A percentile compares a stretch with the other conserved stretches of the same genome.
Conservation (phyloP, 2,329 filamentous ascomycete genomes). For the Blastomyces emzantsi region DNA sequence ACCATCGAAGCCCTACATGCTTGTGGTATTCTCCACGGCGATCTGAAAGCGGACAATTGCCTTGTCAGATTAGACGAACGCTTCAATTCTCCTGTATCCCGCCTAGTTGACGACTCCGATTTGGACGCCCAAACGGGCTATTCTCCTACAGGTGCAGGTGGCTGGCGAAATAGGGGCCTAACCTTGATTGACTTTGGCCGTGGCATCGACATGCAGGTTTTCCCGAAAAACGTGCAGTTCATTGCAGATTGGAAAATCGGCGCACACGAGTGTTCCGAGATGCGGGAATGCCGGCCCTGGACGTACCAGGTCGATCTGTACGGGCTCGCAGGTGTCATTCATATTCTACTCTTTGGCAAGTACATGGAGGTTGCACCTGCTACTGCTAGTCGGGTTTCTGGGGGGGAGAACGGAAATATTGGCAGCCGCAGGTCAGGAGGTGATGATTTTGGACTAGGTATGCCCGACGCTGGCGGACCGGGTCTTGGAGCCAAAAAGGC, state of each 20-base stretch:
- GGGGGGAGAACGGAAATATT: slow-evolving; percentile 1
- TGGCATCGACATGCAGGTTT: slow-evolving; percentile 85
- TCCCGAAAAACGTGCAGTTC: slow-evolving; percentile 69
- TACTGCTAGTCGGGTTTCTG: slow-evolving; percentile 23
- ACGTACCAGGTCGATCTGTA: slow-evolving; percentile 97
- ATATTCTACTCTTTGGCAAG: slow-evolving; percentile 83
- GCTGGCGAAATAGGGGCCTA: slow-evolving; percentile 74
- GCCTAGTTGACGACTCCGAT: slow-evolving; percentile 22
- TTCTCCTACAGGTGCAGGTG: slow-evolving; percentile 60
- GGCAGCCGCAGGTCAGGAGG: slow-evolving; percentile 4
- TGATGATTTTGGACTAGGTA: not conserved
- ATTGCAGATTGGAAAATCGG: slow-evolving; percentile 92
- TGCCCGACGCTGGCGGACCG: not conserved
- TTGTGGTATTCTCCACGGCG: slow-evolving; percentile 75
- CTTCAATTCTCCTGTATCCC: slow-evolving; percentile 20
- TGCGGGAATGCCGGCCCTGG: slow-evolving; percentile 89
- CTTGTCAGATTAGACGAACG: slow-evolving; percentile 71
- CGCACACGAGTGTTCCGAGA: slow-evolving; percentile 85
- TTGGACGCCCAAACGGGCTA: slow-evolving; percentile 47
- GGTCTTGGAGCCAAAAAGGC: slow-evolving; percentile 41
- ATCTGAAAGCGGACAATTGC: slow-evolving; percentile 93
- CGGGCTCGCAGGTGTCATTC: slow-evolving; percentile 78
- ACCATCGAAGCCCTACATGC: slow-evolving; percentile 80
- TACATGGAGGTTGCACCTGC: slow-evolving; percentile 70
- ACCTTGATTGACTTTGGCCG: slow-evolving; percentile 91